Evolutionary conservation across 1,139 yeast genomes (phyloP).

Genomic region (Torulaspora pretoriensis): DNA sequence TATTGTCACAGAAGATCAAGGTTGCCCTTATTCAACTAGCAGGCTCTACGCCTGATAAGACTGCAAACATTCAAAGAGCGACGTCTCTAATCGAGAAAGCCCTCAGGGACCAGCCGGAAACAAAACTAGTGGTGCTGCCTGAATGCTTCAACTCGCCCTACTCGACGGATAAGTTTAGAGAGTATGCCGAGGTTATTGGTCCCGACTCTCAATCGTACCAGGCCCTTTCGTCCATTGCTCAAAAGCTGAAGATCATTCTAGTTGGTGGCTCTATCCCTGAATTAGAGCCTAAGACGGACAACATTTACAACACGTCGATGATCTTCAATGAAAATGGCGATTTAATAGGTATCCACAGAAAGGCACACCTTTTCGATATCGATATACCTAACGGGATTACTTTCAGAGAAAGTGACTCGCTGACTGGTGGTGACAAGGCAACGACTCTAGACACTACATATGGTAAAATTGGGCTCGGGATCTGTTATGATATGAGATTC

Average conservation of each 20-base stretch:
- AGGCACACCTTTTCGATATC: constrained; percentile 84
- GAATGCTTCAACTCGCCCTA: constrained; percentile 97
- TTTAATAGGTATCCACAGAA: constrained; percentile 79
- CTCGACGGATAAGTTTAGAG: constrained; percentile 77
- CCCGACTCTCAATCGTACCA: constrained; percentile 55
- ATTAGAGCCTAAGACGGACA: constrained; percentile 48
- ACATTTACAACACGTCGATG: constrained; percentile 76
- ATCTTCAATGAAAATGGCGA: constrained; percentile 69
- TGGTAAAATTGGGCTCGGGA: constrained; percentile 83
- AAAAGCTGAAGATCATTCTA: constrained; percentile 53
- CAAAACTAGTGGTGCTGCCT: constrained; percentile 48
- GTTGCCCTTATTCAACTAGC: constrained; percentile 47
- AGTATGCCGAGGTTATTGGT: constrained; percentile 68
- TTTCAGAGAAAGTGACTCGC: constrained; percentile 73
- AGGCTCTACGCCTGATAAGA: constrained; percentile 45
- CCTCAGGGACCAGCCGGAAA: constrained; percentile 45
- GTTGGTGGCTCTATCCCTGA: constrained; percentile 95
- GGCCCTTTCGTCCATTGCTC: constrained; percentile 61
- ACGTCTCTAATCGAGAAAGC: constrained; percentile 49
- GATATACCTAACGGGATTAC: constrained; percentile 87
- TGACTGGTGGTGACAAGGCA: constrained; percentile 74
- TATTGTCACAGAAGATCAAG: constrained; percentile 43
- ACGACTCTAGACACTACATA: constrained; percentile 68
- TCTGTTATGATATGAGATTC: constrained; percentile 88
- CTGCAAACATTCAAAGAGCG: constrained; percentile 55